Percentiles rank a stretch among this genome's conserved stretches.
These are phyloP conservation scores for Phalaenopsis aphrodite DNA, from an alignment of 106 monocot species.

Conservation along the genomic window DNA sequence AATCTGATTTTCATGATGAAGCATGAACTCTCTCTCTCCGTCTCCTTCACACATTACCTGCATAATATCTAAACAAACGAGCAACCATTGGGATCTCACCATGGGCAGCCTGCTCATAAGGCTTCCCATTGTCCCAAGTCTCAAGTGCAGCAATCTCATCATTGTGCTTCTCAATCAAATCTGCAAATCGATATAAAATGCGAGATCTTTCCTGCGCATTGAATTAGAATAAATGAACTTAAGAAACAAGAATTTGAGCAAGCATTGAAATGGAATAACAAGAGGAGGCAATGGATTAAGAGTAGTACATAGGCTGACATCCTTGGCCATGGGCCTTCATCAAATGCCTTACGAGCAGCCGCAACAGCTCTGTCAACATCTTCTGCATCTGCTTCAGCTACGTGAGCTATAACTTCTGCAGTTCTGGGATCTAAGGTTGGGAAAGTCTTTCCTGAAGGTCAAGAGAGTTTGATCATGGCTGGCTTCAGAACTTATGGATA, in stretches of 20 bases:
- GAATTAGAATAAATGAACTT: background rate
- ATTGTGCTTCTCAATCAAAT: constrained; percentile 87
- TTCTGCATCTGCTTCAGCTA: constrained; percentile 84
- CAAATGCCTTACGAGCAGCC: constrained; percentile 94
- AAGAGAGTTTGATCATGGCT: background rate
- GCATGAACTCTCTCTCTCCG: background rate
- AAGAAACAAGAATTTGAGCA: background rate
- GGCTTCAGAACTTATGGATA: background rate
- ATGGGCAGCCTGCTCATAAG: constrained; percentile 62
- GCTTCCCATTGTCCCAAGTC: constrained; percentile 92
- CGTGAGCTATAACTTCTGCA: constrained; percentile 87
- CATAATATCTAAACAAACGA: constrained; percentile 83
- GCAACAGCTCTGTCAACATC: constrained; percentile 73
- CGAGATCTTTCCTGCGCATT: constrained; percentile 66
- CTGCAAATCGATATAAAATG: constrained; percentile 53
- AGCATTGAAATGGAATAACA: background rate
- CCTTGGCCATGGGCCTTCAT: constrained; percentile 94
- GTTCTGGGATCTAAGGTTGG: constrained; percentile 91
- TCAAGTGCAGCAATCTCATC: constrained; percentile 85
- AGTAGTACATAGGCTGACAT: constrained; percentile 77
- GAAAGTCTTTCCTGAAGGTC: constrained; percentile 70
- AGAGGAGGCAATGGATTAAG: background rate
- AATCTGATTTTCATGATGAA: background rate
- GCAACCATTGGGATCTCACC: constrained; percentile 69
- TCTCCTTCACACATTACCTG: constrained; percentile 33